Evolutionary conservation across 2,329 filamentous ascomycete genomes (phyloP).

Genomic region (Xylaria arbuscula): DNA sequence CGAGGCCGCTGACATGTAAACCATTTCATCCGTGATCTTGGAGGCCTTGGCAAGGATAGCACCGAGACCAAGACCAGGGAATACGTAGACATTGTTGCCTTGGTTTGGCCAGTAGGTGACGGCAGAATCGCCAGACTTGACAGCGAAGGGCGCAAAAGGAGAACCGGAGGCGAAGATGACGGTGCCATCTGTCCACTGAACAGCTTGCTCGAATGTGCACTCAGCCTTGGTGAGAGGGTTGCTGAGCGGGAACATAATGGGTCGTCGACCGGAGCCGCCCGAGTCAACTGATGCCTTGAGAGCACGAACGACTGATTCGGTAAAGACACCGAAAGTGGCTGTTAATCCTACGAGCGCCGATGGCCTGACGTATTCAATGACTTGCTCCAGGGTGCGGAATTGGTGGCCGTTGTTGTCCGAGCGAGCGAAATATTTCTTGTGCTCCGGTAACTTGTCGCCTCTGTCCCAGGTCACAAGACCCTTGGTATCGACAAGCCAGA

Average conservation of each 20-base stretch:
- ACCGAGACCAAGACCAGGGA: slow-evolving; percentile 94
- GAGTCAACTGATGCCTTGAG: slow-evolving; percentile 72
- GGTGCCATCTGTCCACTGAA: slow-evolving; percentile 89
- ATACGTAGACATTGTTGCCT: slow-evolving; percentile 92
- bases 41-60: slow-evolving; percentile 91
- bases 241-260: slow-evolving; percentile 95
- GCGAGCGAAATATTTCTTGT: slow-evolving; percentile 80
- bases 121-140: slow-evolving; percentile 68
- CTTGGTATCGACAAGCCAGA: slow-evolving; percentile 98
- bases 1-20: slow-evolving; percentile 90
- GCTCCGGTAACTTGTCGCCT: slow-evolving; percentile 91
- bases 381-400: slow-evolving; percentile 85
- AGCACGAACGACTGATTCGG: slow-evolving; percentile 82
- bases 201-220: slow-evolving; percentile 94
- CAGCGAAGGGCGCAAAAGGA: slow-evolving; percentile 81
- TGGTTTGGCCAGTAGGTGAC: slow-evolving; percentile 81
- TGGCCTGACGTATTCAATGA: slow-evolving; percentile 94
- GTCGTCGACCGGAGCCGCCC: slow-evolving; percentile 76
- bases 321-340: slow-evolving; percentile 95
- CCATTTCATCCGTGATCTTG: slow-evolving; percentile 92
- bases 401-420: slow-evolving; percentile 73
- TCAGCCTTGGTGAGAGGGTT: slow-evolving; percentile 97
- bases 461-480: slow-evolving; percentile 93
- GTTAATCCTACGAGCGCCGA: slow-evolving; percentile 95
- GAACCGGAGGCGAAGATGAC: slow-evolving; percentile 96